Evolutionary conservation across 108 stramenopile genomes (phyloP).

Genomic region (Skeletonema grethae): DNA sequence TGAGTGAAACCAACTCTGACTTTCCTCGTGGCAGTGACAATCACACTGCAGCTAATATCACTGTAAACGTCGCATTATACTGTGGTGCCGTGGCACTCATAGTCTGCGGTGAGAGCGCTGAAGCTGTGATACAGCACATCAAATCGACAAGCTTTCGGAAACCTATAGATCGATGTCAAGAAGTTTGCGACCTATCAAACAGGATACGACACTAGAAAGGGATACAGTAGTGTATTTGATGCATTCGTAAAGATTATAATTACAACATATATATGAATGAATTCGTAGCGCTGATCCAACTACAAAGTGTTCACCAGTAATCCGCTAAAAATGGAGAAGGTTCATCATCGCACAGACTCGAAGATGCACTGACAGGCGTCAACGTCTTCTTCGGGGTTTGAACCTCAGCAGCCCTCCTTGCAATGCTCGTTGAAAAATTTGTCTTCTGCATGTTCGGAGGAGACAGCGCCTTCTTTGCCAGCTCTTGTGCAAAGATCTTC

Average conservation of each 20-base stretch:
- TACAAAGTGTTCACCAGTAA: not conserved
- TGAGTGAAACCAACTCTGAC: slow-evolving; percentile 23
- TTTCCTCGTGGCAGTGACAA: slow-evolving; percentile 4
- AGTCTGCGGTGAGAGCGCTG: slow-evolving; percentile 46
- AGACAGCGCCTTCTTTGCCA: not conserved
- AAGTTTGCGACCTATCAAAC: slow-evolving; percentile 8
- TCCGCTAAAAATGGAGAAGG: not conserved
- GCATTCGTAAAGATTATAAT: slow-evolving; percentile 4
- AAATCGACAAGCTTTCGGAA: slow-evolving; percentile 9
- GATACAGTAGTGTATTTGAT: not conserved
- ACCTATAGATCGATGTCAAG: slow-evolving; percentile 8
- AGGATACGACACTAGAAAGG: not conserved
- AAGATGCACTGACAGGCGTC: not conserved
- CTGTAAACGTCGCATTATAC: slow-evolving; percentile 34
- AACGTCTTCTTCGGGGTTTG: not conserved
- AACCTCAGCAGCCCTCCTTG: not conserved
- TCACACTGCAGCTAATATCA: slow-evolving; percentile 12
- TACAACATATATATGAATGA: not conserved
- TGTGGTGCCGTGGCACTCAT: slow-evolving; percentile 48
- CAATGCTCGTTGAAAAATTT: not conserved
- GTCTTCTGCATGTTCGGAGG: not conserved
- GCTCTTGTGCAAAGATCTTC: not conserved
- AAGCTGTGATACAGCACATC: slow-evolving; percentile 36
- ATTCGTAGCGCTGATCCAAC: not conserved
- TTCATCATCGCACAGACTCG: not conserved